Evolutionary conservation across 805 yeast genomes (phyloP), one percentile per base, ranked within the genome.

Genomic region (Suhomyces sp.): DNA sequence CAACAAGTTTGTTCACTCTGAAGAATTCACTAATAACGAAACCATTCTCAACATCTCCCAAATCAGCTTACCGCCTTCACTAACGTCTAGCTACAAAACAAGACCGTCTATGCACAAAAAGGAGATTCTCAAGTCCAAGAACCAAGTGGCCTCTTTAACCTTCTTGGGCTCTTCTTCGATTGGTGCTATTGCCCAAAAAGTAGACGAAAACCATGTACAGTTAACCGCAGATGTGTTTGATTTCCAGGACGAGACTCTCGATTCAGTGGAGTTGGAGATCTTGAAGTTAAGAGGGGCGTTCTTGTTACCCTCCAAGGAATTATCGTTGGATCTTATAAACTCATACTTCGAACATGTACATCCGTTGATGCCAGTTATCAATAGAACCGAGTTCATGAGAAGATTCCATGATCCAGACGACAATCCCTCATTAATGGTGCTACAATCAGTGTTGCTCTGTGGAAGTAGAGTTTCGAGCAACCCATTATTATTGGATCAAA

Each of bases 241-340:
- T 35, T 52, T 60, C 6, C 58, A 55, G 38, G 77, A 71, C 47
- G 64, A 60, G 24, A 66, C 70, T 17, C 58, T 74, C 36, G 87
- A 84, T 60, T 76, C 82, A 3, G 86, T 81, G 24, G 92, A 88
- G 57, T 73, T 86, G 61, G 86, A 85, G 62, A 78, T 85, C 44
- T 71, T 88, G 55, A 79, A 83, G 59, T 60, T 83, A 52, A 73
- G 84, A 52, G 93, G 92, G 5, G 90, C 92, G 6, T 88, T 88
- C 61, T 69, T 81, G 48, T 67, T 89, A 19, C 96, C 96, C 1
- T 76, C 80, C 4, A 68, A 76, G 42, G 83, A 79, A 10, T 71
- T 86, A 13, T 79, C 85, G 52, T 80, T 79, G 57, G 87, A 82
- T 58, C 73, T 86, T 53, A 78, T 89, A 35, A 76, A 83, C 46